Evolutionary conservation across 371 early-diverging fungal genomes (phyloP).

Genomic region (Zancudomyces culisetae): DNA sequence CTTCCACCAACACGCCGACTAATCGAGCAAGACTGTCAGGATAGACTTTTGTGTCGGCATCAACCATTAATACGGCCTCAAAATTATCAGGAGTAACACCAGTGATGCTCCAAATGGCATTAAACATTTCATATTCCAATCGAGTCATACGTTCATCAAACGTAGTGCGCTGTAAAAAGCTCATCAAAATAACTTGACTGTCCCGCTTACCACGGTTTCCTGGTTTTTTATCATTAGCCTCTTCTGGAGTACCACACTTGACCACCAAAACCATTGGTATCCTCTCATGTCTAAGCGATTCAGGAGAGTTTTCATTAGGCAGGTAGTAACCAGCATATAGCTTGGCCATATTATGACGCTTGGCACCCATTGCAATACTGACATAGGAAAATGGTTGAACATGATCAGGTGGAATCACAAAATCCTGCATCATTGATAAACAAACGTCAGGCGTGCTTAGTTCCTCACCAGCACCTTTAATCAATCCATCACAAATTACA

Average conservation of each 20-base stretch:
- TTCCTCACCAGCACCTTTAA: slow-evolving; percentile 55
- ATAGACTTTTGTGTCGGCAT: slow-evolving; percentile 76
- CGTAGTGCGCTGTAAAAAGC: slow-evolving; percentile 63
- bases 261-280: slow-evolving; percentile 63
- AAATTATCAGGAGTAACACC: slow-evolving; percentile 65
- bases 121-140: slow-evolving; percentile 73
- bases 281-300: slow-evolving; percentile 29
- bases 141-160: slow-evolving; percentile 70
- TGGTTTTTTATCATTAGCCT: slow-evolving; percentile 50
- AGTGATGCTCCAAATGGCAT: slow-evolving; percentile 49
- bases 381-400: slow-evolving; percentile 64
- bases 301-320: slow-evolving; percentile 35
- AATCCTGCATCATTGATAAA: slow-evolving; percentile 62
- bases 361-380: slow-evolving; percentile 80
- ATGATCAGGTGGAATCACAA: slow-evolving; percentile 37
- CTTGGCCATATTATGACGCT: slow-evolving; percentile 90
- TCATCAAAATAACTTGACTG: slow-evolving; percentile 87
- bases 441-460: slow-evolving; percentile 63
- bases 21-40: slow-evolving; percentile 47
- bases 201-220: slow-evolving; percentile 93
- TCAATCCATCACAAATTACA: slow-evolving; percentile 74
- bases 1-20: slow-evolving; percentile 54
- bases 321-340: slow-evolving; percentile 77
- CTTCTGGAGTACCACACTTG: slow-evolving; percentile 62
- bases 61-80: slow-evolving; percentile 78